Conservation (phyloP, 306 rosid species). For the Herpetospermum pedunculosum region DNA sequence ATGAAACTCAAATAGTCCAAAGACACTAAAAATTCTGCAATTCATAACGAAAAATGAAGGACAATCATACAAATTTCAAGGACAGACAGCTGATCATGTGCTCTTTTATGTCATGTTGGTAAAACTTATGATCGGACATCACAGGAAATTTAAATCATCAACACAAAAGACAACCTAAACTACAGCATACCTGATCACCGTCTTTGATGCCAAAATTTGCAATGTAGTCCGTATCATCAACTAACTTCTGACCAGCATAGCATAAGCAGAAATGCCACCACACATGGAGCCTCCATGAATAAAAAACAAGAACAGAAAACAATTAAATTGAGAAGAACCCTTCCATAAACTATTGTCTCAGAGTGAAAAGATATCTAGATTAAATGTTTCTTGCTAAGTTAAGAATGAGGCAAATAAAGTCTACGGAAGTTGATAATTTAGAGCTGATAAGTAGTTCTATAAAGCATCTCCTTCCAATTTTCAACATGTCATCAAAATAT, state of each 20-base stretch:
- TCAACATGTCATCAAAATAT: neutral
- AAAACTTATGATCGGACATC: neutral
- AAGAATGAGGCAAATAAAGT: neutral
- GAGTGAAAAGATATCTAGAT: neutral
- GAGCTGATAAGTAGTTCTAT: neutral
- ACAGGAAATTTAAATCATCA: neutral
- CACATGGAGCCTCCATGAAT: constrained; percentile 52
- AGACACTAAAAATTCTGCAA: too few relatives aligned
- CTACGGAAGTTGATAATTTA: neutral
- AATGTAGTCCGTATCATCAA: constrained; percentile 36
- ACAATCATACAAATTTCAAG: too few relatives aligned
- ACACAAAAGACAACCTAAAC: constrained; percentile 1
- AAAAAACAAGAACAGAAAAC: constrained; percentile 3
- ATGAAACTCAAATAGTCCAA: too few relatives aligned
- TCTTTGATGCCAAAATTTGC: constrained; percentile 56
- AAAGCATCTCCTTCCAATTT: neutral
- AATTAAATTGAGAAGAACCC: neutral
- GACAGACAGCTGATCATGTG: neutral
- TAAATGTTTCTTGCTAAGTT: neutral
- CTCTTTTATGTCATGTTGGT: neutral
- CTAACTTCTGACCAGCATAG: constrained; percentile 51
- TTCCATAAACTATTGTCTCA: neutral
- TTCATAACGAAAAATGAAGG: too few relatives aligned
- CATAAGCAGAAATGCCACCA: constrained; percentile 90
- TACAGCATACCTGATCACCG: constrained; percentile 63